Conservation (phyloP, 176 grass and related monocot species). For the Microstegium vimineum region DNA sequence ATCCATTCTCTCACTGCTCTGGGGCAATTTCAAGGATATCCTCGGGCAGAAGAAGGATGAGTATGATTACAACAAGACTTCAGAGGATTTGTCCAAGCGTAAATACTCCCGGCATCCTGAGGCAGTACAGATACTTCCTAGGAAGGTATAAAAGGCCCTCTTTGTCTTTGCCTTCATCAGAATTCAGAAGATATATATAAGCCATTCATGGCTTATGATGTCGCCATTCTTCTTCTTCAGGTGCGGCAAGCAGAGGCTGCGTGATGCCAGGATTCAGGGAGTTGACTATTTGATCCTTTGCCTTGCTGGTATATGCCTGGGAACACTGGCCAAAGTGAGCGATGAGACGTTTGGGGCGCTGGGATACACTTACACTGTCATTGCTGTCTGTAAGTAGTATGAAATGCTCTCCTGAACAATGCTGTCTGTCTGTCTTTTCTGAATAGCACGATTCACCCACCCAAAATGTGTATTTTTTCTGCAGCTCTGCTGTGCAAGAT, state of each 20-base stretch:
- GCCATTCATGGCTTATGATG: not conserved
- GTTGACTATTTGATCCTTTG: conserved; percentile 72
- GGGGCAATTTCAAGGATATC: conserved; percentile 62
- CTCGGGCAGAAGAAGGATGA: conserved; percentile 58
- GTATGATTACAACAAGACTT: conserved; percentile 56
- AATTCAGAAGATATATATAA: not conserved
- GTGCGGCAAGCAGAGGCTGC: conserved; percentile 70
- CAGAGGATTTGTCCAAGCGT: conserved; percentile 60
- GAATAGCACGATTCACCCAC: not conserved
- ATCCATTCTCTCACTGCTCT: conserved; percentile 34
- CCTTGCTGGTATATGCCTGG: conserved; percentile 76
- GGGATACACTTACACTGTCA: conserved; percentile 81
- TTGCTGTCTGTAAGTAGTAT: conserved; percentile 86
- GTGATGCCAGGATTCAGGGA: conserved; percentile 66
- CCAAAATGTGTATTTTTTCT: not conserved
- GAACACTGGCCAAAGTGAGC: conserved; percentile 78
- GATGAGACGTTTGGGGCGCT: conserved; percentile 69
- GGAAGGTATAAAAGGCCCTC: conserved; percentile 62
- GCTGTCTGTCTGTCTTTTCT: not conserved
- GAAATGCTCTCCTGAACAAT: not conserved
- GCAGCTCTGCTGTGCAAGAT: conserved; percentile 77
- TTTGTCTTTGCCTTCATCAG: not conserved
- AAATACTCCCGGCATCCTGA: conserved; percentile 58
- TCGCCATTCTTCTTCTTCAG: conserved; percentile 16
- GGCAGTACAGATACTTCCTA: conserved; percentile 74